A percentile compares a stretch with the other conserved stretches of the same genome.
Evolutionary conservation across 2,329 filamentous ascomycete species (phyloP).

Genomic region (Aspergillus uvarum): DNA sequence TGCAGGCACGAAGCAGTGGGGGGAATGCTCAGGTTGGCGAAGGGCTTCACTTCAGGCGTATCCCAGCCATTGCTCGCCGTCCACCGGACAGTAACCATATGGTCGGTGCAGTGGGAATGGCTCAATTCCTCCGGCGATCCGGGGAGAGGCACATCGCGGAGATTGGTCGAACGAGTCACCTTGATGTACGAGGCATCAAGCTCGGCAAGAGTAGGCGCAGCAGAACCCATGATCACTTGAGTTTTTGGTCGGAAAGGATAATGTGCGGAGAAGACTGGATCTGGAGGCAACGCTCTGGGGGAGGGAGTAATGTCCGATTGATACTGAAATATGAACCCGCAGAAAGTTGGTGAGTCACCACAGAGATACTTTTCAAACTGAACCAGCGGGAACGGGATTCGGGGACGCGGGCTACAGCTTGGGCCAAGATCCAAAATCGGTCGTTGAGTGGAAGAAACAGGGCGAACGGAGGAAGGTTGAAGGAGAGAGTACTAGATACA

Average conservation of each 20-base stretch:
- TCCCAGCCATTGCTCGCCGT: conserved; percentile 66
- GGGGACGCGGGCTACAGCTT: not conserved
- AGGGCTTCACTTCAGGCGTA: conserved; percentile 71
- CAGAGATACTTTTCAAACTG: not conserved
- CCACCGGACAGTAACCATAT: conserved; percentile 81
- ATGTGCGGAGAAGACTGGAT: too few species aligned
- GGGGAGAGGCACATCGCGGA: conserved; percentile 38
- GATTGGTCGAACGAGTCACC: conserved; percentile 37
- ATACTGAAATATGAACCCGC: not conserved
- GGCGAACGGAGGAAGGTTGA: too few species aligned
- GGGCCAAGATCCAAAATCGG: not conserved
- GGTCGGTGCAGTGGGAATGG: conserved; percentile 65
- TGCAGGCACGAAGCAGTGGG: conserved; percentile 79
- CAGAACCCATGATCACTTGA: conserved; percentile 33
- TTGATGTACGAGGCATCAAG: conserved; percentile 43
- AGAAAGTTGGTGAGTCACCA: not conserved
- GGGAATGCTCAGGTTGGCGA: conserved; percentile 73
- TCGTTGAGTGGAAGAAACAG: not conserved
- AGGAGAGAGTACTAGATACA: not conserved
- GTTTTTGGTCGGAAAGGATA: too few species aligned
- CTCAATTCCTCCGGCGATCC: conserved; percentile 42
- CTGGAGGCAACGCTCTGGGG: too few species aligned
- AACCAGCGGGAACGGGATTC: not conserved
- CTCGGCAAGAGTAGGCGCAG: conserved; percentile 31
- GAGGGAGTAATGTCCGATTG: not conserved